Evolutionary conservation across 805 yeast species (phyloP).

Genomic region (Cyberlindnera sargentensis): DNA sequence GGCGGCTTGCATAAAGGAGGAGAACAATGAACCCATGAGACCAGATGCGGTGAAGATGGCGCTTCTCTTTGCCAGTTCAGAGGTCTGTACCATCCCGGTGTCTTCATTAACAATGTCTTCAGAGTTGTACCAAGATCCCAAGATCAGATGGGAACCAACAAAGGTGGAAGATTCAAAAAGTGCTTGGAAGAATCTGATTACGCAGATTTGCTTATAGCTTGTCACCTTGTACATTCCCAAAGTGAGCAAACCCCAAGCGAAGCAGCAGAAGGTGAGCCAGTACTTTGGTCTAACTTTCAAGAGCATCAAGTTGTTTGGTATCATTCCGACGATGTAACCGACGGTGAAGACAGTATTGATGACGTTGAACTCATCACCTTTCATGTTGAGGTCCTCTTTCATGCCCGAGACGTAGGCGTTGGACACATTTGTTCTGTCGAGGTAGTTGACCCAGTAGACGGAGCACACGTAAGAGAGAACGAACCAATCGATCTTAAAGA

Average conservation of each 20-base stretch:
- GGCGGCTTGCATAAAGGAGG: conserved; percentile 52
- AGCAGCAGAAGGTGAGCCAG: conserved; percentile 47
- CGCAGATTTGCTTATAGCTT: conserved; percentile 44
- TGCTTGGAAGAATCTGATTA: conserved; percentile 53
- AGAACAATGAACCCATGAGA: conserved; percentile 45
- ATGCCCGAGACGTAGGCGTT: conserved; percentile 65
- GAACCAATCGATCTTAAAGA: conserved; percentile 23
- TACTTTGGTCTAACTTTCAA: conserved; percentile 47
- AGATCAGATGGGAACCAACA: conserved; percentile 45
- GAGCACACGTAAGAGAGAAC: conserved; percentile 19
- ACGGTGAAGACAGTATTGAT: conserved; percentile 50
- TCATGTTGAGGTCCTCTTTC: conserved; percentile 46
- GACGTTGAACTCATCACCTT: conserved; percentile 42
- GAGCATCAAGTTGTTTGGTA: conserved; percentile 53
- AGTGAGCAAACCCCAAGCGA: conserved; percentile 52
- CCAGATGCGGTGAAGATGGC: conserved; percentile 53
- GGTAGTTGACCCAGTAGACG: conserved; percentile 38
- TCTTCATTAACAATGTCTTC: conserved; percentile 22
- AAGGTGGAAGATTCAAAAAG: conserved; percentile 53
- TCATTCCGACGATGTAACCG: conserved; percentile 55
- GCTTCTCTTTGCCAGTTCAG: conserved; percentile 41
- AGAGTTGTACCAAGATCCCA: conserved; percentile 47
- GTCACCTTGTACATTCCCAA: conserved; percentile 43
- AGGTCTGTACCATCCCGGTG: conserved; percentile 21
- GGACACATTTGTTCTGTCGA: conserved; percentile 48